A percentile compares a stretch with the other conserved stretches of the same genome.
These are phyloP conservation scores for Thermothelomyces thermophilus DNA, from an alignment of 2,329 filamentous ascomycete species.

Conservation along the genomic window DNA sequence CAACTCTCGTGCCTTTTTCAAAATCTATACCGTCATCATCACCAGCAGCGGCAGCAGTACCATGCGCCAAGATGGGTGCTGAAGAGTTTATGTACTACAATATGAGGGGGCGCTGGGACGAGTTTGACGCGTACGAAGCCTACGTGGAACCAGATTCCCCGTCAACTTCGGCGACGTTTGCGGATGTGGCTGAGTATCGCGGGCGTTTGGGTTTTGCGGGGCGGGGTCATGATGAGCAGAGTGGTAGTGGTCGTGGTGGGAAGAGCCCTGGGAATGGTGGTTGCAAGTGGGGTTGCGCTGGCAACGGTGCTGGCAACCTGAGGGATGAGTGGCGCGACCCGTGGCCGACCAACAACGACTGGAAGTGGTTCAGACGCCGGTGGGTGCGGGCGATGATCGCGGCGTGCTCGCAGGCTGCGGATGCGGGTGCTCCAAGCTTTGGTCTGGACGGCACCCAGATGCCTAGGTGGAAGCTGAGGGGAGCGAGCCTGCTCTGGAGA, in stretches of 20 bases:
- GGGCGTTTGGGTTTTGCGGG: not conserved
- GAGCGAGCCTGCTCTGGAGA: constrained; percentile 29
- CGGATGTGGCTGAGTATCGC: not conserved
- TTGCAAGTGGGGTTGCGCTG: not conserved
- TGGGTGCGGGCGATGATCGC: constrained; percentile 30
- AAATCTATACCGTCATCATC: not conserved
- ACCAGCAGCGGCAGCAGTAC: not conserved
- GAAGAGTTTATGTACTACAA: constrained; percentile 36
- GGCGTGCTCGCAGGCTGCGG: constrained; percentile 1
- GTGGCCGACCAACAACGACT: constrained; percentile 37
- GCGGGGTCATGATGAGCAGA: not conserved
- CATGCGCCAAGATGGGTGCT: constrained; percentile 34
- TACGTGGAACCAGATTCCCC: not conserved
- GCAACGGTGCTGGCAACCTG: not conserved
- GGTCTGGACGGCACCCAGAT: not conserved
- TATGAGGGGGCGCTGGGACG: constrained; percentile 18
- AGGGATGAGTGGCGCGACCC: constrained; percentile 30
- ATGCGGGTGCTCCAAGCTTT: not conserved
- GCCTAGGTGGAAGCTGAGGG: constrained; percentile 23
- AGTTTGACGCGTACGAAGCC: constrained; percentile 10
- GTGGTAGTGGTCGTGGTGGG: not conserved
- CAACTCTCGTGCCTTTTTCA: constrained; percentile 6
- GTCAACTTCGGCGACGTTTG: not conserved
- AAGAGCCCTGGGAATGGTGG: no score
- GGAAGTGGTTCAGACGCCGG: constrained; percentile 32